These are phyloP conservation scores for Turnera subulata DNA, from an alignment of 345 rosid genomes.

Conservation along the genomic window DNA sequence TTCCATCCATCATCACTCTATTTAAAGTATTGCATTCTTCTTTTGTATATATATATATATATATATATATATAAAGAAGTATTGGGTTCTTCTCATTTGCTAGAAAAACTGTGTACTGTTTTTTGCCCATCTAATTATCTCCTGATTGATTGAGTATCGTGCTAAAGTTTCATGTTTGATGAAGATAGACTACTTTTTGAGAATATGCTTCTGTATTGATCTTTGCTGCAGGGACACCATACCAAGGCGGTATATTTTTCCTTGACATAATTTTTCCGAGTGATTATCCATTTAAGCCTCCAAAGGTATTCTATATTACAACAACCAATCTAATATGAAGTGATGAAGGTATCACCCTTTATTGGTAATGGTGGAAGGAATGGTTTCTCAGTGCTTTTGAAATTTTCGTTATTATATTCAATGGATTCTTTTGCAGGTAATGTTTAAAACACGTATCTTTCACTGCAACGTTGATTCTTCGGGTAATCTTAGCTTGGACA, in stretches of 20 bases:
- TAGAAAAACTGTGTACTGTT: too few species aligned
- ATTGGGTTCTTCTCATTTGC: too few species aligned
- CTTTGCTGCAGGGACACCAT: conserved; percentile 71
- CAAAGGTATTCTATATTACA: conserved; percentile 46
- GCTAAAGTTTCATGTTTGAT: not conserved
- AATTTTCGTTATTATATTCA: conserved; percentile 9
- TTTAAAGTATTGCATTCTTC: not conserved
- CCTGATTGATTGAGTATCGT: not conserved
- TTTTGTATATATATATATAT: not conserved
- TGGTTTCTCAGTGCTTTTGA: not conserved
- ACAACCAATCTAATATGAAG: not conserved
- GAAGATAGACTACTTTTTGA: not conserved
- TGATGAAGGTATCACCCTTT: not conserved
- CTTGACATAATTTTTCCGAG: conserved; percentile 66
- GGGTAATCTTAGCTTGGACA: conserved; percentile 67
- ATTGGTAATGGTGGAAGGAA: conserved; percentile 1
- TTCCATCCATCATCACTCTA: too few species aligned
- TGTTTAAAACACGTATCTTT: conserved; percentile 80
- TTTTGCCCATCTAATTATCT: too few species aligned
- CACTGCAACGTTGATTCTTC: conserved; percentile 83
- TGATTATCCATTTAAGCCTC: conserved; percentile 93
- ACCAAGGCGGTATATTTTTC: conserved; percentile 82
- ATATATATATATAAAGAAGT: not conserved
- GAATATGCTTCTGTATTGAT: conserved; percentile 1
- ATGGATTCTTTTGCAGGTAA: conserved; percentile 46